Evolutionary conservation across 768 basidiomycete genomes (phyloP).

Genomic region (Rhodotorula taiwanensis): DNA sequence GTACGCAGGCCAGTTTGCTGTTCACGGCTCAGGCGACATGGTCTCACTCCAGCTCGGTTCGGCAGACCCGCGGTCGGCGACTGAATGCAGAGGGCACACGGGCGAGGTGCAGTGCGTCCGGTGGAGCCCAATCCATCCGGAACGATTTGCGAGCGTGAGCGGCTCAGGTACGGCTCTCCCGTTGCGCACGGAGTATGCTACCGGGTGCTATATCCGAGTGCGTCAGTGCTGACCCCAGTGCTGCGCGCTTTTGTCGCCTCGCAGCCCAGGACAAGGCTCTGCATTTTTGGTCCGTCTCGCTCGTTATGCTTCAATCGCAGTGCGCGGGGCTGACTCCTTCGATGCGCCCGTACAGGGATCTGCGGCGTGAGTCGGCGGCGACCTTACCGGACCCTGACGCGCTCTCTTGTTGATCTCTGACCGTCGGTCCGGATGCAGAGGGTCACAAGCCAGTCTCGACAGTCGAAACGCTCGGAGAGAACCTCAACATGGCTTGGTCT

Average conservation of each 20-base stretch:
- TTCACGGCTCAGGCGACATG: too few relatives aligned
- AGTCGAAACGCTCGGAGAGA: constrained; percentile 32
- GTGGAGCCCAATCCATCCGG: constrained; percentile 32
- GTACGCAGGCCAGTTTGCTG: constrained; percentile 12
- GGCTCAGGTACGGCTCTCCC: constrained; percentile 15
- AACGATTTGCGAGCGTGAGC: constrained; percentile 28
- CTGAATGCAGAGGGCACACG: constrained; percentile 28
- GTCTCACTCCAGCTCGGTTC: too few relatives aligned
- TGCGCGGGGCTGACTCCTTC: too few relatives aligned
- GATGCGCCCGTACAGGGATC: constrained; percentile 5
- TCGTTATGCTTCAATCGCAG: too few relatives aligned
- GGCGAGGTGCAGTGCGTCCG: constrained; percentile 26
- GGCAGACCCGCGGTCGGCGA: constrained; percentile 18
- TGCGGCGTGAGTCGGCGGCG: constrained; percentile 7
- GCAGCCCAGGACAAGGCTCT: constrained; percentile 20
- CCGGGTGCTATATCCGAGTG: too few relatives aligned
- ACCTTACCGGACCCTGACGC: background rate
- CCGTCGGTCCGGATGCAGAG: constrained; percentile 23
- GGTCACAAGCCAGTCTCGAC: constrained; percentile 33
- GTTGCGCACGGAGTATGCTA: background rate
- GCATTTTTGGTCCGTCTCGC: constrained; percentile 26
- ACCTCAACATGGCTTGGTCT: constrained; percentile 38
- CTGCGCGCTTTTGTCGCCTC: background rate
- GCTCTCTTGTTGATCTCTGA: background rate
- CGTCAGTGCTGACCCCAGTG: background rate